Evolutionary conservation across 1,139 yeast species (phyloP), one percentile per base, ranked within the genome.

Genomic region (Petasospora fabianii): DNA sequence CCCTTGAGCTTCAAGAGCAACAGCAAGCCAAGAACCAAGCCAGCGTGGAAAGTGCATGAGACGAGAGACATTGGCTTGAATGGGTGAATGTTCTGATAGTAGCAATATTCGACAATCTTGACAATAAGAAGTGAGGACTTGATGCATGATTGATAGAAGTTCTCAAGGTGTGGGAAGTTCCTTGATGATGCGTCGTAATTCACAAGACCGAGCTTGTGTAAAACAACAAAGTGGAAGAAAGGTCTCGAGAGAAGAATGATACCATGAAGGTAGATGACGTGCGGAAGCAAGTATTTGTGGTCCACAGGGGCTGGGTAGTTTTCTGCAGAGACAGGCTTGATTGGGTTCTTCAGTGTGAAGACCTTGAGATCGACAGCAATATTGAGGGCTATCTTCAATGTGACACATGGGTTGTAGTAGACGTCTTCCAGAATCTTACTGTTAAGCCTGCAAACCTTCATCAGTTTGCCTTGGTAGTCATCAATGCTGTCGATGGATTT

Each of bases 201-300:
- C 20, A 48, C 43, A 14, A 50, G 26, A 22, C 52, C 43, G 35
- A 53, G 39, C 18, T 53, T 54, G 30, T 50, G 52, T 16, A 61
- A 44, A 3, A 60, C 49, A 32, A 58, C 50, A 38, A 64, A 66
- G 53, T 69, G 64, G 51, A 69, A 68, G 44, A 72, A 70, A 10
- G 78, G 77, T 17, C 75, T 59, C 24, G 73, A 60, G 16, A 73
- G 54, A 20, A 72, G 51, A 46, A 71, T 61, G 17, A 71, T 63
- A 2, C 71, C 68, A 50, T 63, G 62, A 26, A 72, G 54, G 41
- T 70, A 68, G 9, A 64, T 56, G 18, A 70, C 54, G 52, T 72
- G 73, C 4, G 53, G 53, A 10, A 51, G 24, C 16, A 50, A 32
- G 21, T 35, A 39, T 29, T 42, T 42, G 33, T 50, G 49, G 17